Conservation (phyloP, 1,284 basidiomycete species). For the Microbotryum saponariae region DNA sequence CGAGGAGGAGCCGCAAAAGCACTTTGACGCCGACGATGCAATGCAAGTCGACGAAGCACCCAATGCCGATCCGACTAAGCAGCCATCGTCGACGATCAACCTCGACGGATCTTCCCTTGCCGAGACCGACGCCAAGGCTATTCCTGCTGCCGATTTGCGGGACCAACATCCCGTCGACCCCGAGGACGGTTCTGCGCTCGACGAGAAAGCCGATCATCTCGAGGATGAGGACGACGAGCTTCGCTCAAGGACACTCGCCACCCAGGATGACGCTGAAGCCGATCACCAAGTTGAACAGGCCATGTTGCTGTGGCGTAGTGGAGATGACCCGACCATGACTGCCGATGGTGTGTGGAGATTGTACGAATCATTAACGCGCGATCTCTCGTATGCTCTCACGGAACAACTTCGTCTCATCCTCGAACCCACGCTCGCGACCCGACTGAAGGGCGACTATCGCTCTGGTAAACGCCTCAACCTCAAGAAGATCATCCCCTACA, state of each 20-base stretch:
- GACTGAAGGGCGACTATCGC: conserved; percentile 93
- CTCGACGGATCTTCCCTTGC: conserved; percentile 27
- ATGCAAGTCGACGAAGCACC: conserved; percentile 27
- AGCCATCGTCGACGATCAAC: conserved; percentile 11
- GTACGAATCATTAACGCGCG: conserved; percentile 82
- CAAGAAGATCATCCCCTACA: conserved; percentile 98
- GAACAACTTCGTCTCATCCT: conserved; percentile 96
- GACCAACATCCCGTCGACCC: conserved; percentile 35
- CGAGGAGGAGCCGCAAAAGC: conserved; percentile 45
- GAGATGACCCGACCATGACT: conserved; percentile 52
- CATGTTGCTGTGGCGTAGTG: conserved; percentile 58
- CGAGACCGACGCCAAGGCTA: conserved; percentile 27
- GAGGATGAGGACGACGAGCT: conserved; percentile 49
- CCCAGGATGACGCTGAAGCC: conserved; percentile 29
- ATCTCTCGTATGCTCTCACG: conserved; percentile 83
- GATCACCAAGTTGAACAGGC: conserved; percentile 50
- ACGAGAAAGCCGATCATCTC: conserved; percentile 10
- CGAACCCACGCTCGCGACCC: conserved; percentile 87
- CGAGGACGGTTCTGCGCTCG: conserved; percentile 39
- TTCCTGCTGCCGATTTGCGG: conserved; percentile 26
- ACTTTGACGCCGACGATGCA: conserved; percentile 30
- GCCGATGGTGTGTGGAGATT: conserved; percentile 79
- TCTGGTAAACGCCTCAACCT: conserved; percentile 98
- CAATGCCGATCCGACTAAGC: conserved; percentile 9
- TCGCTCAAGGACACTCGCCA: conserved; percentile 32